These are phyloP conservation scores for Aspergillus persii DNA, from an alignment of 2,329 filamentous ascomycete genomes.

Conservation along the genomic window DNA sequence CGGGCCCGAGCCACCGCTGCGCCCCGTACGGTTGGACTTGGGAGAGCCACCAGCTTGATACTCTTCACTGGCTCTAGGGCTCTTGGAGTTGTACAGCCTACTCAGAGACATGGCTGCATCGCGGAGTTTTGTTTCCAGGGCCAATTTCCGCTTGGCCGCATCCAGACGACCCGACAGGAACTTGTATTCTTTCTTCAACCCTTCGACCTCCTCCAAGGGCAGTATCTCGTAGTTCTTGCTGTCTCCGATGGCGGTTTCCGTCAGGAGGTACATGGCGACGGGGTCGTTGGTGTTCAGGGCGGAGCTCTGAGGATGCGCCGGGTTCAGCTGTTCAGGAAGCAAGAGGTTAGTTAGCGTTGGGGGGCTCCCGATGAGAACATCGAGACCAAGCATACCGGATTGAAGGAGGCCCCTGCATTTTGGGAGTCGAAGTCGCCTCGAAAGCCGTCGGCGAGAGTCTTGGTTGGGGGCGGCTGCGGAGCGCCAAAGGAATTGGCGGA, in stretches of 20 bases:
- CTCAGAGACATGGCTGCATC: conserved; percentile 88
- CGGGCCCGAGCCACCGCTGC: conserved; percentile 38
- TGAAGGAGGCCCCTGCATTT: conserved; percentile 55
- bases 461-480: conserved; percentile 37
- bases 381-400: conserved; percentile 50
- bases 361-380: too few relatives aligned
- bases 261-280: conserved; percentile 83
- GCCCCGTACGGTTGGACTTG: conserved; percentile 54
- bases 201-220: conserved; percentile 87
- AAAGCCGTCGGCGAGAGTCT: conserved; percentile 60
- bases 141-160: conserved; percentile 75
- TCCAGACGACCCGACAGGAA: conserved; percentile 74
- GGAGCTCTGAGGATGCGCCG: conserved; percentile 34
- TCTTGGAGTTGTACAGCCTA: conserved; percentile 69
- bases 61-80: conserved; percentile 51
- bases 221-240: conserved; percentile 82
- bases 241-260: conserved; percentile 89
- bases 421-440: conserved; percentile 56
- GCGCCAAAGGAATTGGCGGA: conserved; percentile 35
- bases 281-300: conserved; percentile 52
- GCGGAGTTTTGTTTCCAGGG: conserved; percentile 87
- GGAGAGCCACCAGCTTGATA: conserved; percentile 33
- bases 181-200: conserved; percentile 81
- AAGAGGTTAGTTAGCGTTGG: neutral
- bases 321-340: conserved; percentile 51